Conservation (phyloP, 495 filamentous ascomycete genomes). For the Xylaria scruposa region DNA sequence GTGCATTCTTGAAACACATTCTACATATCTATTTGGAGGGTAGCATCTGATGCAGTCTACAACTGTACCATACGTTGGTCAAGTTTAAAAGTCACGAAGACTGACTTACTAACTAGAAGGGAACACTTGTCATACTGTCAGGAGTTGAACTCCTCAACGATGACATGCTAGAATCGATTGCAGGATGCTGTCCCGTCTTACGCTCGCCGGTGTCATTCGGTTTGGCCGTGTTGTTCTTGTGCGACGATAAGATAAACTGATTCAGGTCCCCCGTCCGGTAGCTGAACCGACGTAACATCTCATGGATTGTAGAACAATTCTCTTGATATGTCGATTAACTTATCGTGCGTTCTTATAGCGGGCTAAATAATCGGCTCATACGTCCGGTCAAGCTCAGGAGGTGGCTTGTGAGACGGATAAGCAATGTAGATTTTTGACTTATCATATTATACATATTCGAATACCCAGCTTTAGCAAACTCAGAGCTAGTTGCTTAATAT, state of each 20-base stretch:
- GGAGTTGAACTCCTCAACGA: neutral
- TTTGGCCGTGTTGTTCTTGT: neutral
- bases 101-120: no score
- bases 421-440: neutral
- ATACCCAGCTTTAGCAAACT: neutral
- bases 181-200: neutral
- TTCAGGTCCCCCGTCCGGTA: neutral
- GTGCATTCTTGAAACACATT: neutral
- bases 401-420: conserved; percentile 10
- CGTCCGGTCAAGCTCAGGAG: conserved; percentile 1
- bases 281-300: neutral
- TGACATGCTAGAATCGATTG: neutral
- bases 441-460: neutral
- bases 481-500: neutral
- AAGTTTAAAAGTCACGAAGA: neutral
- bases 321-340: neutral
- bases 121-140: no score
- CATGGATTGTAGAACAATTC: neutral
- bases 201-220: neutral
- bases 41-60: neutral
- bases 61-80: neutral
- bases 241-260: neutral
- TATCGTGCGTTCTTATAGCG: no score
- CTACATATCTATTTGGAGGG: neutral
- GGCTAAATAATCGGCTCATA: neutral